phyloP scores from a whole-genome alignment of 352 stramenopile genomes.

The Phytophthora melonis region DNA sequence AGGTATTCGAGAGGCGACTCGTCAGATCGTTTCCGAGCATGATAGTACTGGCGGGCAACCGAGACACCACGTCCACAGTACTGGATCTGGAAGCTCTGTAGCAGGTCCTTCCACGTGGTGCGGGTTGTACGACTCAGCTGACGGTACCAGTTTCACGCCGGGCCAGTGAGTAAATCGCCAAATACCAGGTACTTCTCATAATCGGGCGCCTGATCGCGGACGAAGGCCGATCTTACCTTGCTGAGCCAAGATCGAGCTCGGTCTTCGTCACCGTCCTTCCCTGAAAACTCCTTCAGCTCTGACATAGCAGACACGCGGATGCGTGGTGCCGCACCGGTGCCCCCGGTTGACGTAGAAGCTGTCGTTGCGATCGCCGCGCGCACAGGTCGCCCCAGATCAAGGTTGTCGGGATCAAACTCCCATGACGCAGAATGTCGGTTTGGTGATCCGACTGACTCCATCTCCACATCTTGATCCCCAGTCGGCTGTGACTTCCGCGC shows the following conservation, averaged over 20 bases:
- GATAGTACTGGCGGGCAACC: not conserved
- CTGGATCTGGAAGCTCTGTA: not conserved
- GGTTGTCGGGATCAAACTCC: not conserved
- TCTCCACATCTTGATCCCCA: not conserved
- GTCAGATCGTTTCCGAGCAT: not conserved
- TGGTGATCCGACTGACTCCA: not conserved
- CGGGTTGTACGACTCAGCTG: not conserved
- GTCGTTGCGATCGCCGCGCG: not conserved
- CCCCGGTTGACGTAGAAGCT: too few species aligned
- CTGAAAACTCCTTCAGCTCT: not conserved
- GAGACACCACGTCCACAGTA: not conserved
- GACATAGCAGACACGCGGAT: not conserved
- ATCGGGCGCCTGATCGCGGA: not conserved
- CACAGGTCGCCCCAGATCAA: not conserved
- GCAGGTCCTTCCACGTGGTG: too few species aligned
- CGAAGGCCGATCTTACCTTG: not conserved
- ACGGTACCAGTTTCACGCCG: not conserved
- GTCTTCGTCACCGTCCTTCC: not conserved
- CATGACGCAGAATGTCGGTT: too few species aligned
- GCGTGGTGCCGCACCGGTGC: too few species aligned
- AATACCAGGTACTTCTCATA: not conserved
- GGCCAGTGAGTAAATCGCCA: not conserved
- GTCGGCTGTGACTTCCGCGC: not conserved
- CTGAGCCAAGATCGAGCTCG: not conserved
- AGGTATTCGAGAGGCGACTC: too few species aligned